Evolutionary conservation across 2,329 filamentous ascomycete genomes (phyloP).

Genomic region (Neonectria magnoliae): DNA sequence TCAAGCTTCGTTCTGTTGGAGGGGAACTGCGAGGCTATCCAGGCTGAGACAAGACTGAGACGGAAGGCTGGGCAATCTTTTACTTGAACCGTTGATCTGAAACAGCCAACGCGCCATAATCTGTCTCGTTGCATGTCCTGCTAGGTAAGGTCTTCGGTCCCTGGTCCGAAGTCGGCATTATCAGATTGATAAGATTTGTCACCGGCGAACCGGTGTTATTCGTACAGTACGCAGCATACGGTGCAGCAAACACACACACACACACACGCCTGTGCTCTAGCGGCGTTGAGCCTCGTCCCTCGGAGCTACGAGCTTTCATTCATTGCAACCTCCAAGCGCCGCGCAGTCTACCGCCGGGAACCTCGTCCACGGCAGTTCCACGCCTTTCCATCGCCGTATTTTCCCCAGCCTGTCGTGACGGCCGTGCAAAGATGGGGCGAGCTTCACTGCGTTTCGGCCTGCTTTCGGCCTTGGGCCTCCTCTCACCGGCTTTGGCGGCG

Average conservation of each 20-base stretch:
- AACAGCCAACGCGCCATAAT: neutral
- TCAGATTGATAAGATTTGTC: conserved; percentile 39
- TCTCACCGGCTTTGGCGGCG: conserved; percentile 44
- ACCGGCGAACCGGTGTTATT: neutral
- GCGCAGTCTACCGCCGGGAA: neutral
- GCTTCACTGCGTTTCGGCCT: neutral
- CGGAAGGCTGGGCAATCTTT: neutral
- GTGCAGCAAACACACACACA: neutral
- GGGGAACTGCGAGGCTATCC: neutral
- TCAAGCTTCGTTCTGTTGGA: neutral
- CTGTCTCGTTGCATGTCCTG: neutral
- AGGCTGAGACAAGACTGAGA: neutral
- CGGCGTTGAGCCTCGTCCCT: conserved; percentile 5
- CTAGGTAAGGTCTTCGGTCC: neutral
- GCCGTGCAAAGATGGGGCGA: conserved; percentile 2
- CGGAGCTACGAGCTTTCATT: neutral
- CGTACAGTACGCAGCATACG: neutral
- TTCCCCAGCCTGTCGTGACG: neutral
- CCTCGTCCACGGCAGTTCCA: neutral
- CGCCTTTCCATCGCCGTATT: neutral
- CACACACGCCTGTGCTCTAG: neutral
- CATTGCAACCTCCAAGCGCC: neutral
- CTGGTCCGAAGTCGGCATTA: conserved; percentile 29
- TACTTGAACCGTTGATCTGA: too few relatives aligned
- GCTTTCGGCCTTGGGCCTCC: neutral